Evolutionary conservation across 768 basidiomycete species (phyloP).

Genomic region (Trametes villosa): DNA sequence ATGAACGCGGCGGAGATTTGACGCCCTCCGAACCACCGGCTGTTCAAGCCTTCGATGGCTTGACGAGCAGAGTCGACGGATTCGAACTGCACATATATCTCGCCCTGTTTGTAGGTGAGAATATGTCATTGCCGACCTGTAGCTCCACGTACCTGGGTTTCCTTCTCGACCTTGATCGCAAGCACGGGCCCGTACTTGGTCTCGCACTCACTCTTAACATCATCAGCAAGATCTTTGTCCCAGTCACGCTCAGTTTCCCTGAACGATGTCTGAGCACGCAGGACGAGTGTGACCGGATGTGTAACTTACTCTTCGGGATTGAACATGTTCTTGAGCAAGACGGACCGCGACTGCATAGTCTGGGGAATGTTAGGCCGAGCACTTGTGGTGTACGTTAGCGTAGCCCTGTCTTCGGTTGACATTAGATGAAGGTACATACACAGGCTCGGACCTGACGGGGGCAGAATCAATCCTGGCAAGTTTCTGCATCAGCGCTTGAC

Average conservation of each 20-base stretch:
- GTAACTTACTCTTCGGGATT: conserved; percentile 50
- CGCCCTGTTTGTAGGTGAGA: conserved; percentile 61
- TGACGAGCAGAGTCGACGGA: conserved; percentile 77
- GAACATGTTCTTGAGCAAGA: conserved; percentile 95
- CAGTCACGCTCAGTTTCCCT: conserved; percentile 96
- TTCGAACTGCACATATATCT: conserved; percentile 95
- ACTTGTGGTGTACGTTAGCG: conserved; percentile 44
- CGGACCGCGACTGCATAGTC: conserved; percentile 85
- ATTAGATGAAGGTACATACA: conserved; percentile 48
- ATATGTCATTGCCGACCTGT: background rate
- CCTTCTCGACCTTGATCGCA: conserved; percentile 91
- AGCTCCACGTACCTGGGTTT: conserved; percentile 74
- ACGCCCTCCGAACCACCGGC: conserved; percentile 96
- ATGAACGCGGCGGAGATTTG: conserved; percentile 88
- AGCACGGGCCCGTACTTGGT: conserved; percentile 86
- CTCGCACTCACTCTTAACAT: conserved; percentile 94
- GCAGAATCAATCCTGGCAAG: conserved; percentile 91
- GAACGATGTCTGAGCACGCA: conserved; percentile 18
- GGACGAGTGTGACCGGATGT: background rate
- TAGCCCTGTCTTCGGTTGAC: background rate
- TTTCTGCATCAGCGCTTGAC: conserved; percentile 99
- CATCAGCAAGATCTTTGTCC: conserved; percentile 95
- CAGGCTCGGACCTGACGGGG: conserved; percentile 56
- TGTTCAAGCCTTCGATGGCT: conserved; percentile 89
- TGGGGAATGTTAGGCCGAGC: conserved; percentile 80